Evolutionary conservation across 257 asterid genomes (phyloP).

Genomic region (Cinchona pubescens): DNA sequence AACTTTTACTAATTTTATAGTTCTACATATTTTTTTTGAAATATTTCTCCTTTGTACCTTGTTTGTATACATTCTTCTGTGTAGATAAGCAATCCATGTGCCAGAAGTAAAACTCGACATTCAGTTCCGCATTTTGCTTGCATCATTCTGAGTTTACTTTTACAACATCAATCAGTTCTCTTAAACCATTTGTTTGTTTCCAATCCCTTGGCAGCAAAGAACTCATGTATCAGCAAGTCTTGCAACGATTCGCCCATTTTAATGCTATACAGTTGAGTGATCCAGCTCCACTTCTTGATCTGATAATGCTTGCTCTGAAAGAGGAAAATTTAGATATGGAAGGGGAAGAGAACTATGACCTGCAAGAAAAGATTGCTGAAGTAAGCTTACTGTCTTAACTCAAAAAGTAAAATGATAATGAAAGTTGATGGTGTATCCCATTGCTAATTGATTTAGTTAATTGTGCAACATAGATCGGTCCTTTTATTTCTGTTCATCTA

Average conservation of each 20-base stretch:
- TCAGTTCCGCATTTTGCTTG: not conserved
- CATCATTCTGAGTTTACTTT: not conserved
- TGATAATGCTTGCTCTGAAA: slow-evolving; percentile 74
- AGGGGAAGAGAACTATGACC: slow-evolving; percentile 56
- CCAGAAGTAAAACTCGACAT: not conserved
- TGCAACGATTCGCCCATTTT: slow-evolving; percentile 87
- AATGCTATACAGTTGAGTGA: slow-evolving; percentile 90
- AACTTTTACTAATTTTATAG: not conserved
- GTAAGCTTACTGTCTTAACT: slow-evolving; percentile 44
- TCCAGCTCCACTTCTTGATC: slow-evolving; percentile 70
- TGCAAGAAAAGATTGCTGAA: slow-evolving; percentile 77
- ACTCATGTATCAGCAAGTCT: slow-evolving; percentile 95
- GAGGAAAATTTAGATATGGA: slow-evolving; percentile 72
- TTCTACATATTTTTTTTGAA: not conserved
- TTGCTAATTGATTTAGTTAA: slow-evolving; percentile 4
- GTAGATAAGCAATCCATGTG: not conserved
- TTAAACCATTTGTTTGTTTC: slow-evolving; percentile 14
- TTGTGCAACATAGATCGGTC: not conserved
- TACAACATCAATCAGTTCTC: not conserved
- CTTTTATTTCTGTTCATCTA: not conserved
- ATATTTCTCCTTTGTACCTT: not conserved
- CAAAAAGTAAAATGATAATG: slow-evolving; percentile 9
- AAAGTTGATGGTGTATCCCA: not conserved
- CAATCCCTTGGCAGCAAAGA: slow-evolving; percentile 65
- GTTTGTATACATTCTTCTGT: not conserved